Evolutionary conservation across 176 grass and related monocot species (phyloP).

Genomic region (Raddia guianensis): DNA sequence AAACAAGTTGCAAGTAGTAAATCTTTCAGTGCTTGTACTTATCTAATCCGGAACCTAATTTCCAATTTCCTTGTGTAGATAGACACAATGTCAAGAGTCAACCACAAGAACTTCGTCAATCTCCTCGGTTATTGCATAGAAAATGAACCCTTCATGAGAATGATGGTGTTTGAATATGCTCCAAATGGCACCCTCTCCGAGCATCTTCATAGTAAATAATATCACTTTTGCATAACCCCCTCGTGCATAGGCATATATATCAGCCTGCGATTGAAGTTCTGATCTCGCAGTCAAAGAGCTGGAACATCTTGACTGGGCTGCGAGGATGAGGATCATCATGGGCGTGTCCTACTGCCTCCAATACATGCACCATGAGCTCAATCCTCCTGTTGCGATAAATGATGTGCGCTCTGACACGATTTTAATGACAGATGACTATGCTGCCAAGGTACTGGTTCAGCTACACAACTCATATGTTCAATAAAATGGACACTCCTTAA

Average conservation of each 20-base stretch:
- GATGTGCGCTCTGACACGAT: constrained; percentile 54
- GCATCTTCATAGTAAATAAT: constrained; percentile 80
- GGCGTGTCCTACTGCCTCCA: constrained; percentile 85
- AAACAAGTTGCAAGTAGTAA: constrained; percentile 8
- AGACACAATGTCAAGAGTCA: constrained; percentile 75
- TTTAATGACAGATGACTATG: constrained; percentile 84
- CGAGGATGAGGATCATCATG: constrained; percentile 96
- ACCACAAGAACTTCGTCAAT: constrained; percentile 95
- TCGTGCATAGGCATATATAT: not conserved
- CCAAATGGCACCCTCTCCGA: constrained; percentile 82
- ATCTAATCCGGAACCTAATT: not conserved
- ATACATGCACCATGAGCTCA: constrained; percentile 82
- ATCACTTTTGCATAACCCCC: constrained; percentile 30
- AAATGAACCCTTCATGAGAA: constrained; percentile 88
- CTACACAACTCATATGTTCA: not conserved
- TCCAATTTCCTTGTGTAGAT: constrained; percentile 65
- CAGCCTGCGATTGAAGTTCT: constrained; percentile 31
- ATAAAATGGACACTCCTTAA: too few relatives aligned
- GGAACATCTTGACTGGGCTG: constrained; percentile 80
- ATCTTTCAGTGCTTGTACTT: constrained; percentile 37
- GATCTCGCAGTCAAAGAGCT: constrained; percentile 74
- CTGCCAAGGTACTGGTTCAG: constrained; percentile 72
- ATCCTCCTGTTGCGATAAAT: constrained; percentile 62
- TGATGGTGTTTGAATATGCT: constrained; percentile 95
- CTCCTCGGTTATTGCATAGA: constrained; percentile 85